Evolutionary conservation across 768 basidiomycete species (phyloP), one percentile per base, ranked within the genome.

Genomic region (Pisolithus microcarpus): DNA sequence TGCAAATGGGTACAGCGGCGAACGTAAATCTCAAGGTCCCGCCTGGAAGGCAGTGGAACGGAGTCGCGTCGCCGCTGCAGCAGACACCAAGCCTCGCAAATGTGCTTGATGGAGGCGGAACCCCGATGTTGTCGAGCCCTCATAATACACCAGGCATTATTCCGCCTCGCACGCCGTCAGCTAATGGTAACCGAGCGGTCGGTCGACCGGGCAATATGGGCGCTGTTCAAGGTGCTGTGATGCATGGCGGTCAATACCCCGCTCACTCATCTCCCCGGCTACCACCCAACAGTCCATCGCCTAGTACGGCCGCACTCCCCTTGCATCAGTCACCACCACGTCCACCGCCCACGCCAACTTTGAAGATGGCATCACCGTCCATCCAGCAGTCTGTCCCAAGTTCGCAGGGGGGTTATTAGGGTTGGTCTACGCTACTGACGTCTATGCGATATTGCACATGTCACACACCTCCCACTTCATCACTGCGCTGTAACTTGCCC

Each of bases 351-450:
- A 75, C 77, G 2, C 76, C 79, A 7, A 76, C 74, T 40, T 70
- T 80, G 70, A 70, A 72, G 24, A 74, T 77, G 66, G 68, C 75
- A 28, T 80, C 80, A 2, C 80, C 81, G 13, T 75, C 76, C 34
- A 58, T 80, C 49, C 78, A 77, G 61, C 78, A 78, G 58, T 66
- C 70, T 15, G 74, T 77, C 24, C 74, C 75, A 21, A 74, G 71
- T 52, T 75, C 74, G 45, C 76, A 79, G 64, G 75, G 72, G 57
- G 75, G 77, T 45, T 79, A 78, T 70, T 81, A 73, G 62, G 30
- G 52, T 60, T 55, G 45, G 37, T 46, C 13, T 53, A 23, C 31
- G 51, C 56, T 34, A 28, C 44, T 53, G 46, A 46, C 47, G 49
- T 42, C 42, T 48, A 48, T 47, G 43, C 53, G 51, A 49, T 50